Evolutionary conservation across 257 asterid genomes (phyloP).

Genomic region (Hygrophila difformis): DNA sequence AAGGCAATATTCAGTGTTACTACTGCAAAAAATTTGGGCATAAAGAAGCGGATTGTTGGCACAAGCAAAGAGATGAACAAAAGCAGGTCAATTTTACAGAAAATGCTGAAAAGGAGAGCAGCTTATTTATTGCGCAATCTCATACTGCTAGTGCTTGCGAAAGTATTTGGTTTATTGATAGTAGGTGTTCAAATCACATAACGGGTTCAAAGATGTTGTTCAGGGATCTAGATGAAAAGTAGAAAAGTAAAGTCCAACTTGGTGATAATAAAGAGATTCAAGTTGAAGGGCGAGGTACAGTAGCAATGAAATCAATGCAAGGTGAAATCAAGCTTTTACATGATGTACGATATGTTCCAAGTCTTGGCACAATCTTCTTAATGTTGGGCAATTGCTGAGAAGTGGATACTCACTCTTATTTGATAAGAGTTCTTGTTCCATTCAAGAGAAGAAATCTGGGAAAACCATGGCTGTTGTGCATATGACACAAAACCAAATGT

Average conservation of each 20-base stretch:
- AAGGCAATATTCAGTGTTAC: neutral
- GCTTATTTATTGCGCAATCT: constrained; percentile 8
- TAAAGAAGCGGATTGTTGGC: too few relatives aligned
- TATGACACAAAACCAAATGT: constrained; percentile 1
- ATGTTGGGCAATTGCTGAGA: constrained; percentile 14
- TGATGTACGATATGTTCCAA: constrained; percentile 9
- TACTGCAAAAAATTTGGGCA: too few relatives aligned
- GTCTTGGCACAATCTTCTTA: constrained; percentile 13
- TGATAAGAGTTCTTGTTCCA: constrained; percentile 1
- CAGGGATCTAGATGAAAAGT: constrained; percentile 1
- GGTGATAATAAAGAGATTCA: constrained; percentile 6
- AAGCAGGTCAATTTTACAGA: constrained; percentile 8
- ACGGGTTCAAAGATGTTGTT: constrained; percentile 1
- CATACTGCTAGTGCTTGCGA: neutral
- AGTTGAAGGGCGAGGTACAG: too few relatives aligned
- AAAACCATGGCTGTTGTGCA: neutral
- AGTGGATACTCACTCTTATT: constrained; percentile 3
- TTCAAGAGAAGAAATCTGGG: neutral
- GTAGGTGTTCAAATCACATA: too few relatives aligned
- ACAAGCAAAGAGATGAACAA: too few relatives aligned
- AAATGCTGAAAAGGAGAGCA: constrained; percentile 1
- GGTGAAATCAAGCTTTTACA: neutral
- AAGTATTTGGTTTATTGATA: neutral
- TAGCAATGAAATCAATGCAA: neutral
- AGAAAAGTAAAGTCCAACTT: neutral